Evolutionary conservation across 305 asterid species (phyloP), one percentile per base, ranked within the genome.

Genomic region (Andrographis paniculata): DNA sequence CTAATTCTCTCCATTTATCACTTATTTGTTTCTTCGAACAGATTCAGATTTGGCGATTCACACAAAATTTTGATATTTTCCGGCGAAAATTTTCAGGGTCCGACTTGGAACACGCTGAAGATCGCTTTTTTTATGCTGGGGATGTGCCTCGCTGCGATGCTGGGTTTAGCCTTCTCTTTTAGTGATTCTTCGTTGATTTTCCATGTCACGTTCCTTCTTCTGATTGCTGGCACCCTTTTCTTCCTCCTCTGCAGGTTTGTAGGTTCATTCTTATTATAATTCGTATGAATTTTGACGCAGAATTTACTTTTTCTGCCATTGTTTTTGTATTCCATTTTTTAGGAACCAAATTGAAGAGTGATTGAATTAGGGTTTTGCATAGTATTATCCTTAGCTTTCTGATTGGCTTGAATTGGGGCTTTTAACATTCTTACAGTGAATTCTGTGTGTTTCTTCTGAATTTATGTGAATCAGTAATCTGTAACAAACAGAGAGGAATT

Each of bases 61-160:
- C 23, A 20, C 31, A 47, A 45, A 57, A 56, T 23, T 51, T 45
- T 51, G 60, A 54, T 61, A 20, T 60, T 52, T 14, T 37, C 41
- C 15, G 18, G 30, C 30, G 44, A 48, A 42, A 18, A 43, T 42
- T 53, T 59, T 36, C 71, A 89, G 95, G 88, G 56, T 39, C 75
- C 98, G 12, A 89, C 95, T n/a, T 89, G 95, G 98, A 80, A 80
- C 54, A 69, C 94, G 24, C 52, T 89, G 15, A 89, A 78, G 78
- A 38, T 75, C 16, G 83, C 95, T 50, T 85, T 89, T 55, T 49
- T 85, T 4, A 68, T 89, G 95, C 75, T 89, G 73, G 74, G 80
- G 48, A 38, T 80, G 23, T 80, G 94, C 66, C 93, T 85, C 36
- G 80, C 73, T 65, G 73, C 76, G 38, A 72, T 89, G 84, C 58